phyloP scores from a whole-genome alignment of 2,329 filamentous ascomycete species.

The Aureobasidium namibiae region DNA sequence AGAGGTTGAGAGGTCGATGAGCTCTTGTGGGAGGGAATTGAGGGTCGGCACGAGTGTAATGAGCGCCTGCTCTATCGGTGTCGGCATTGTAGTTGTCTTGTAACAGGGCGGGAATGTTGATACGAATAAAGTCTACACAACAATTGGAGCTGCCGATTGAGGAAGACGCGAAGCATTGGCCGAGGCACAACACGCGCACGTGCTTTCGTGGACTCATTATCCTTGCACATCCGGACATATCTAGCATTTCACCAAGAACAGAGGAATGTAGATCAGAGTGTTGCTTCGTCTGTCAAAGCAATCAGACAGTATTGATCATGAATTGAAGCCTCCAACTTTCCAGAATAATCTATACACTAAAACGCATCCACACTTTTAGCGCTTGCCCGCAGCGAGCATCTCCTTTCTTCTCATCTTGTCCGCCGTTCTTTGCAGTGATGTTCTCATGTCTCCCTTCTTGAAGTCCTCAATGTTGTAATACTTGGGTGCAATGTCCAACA shows the following conservation, averaged over 20 bases:
- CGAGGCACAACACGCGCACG: conserved; percentile 2
- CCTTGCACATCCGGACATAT: neutral
- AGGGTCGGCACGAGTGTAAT: conserved; percentile 67
- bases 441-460: conserved; percentile 76
- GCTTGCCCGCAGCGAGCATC: conserved; percentile 12
- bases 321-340: neutral
- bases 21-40: conserved; percentile 58
- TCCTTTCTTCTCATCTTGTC: conserved; percentile 41
- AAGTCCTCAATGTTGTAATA: conserved; percentile 87
- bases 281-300: neutral
- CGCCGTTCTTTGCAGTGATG: conserved; percentile 46
- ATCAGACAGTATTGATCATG: neutral
- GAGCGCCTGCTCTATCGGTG: conserved; percentile 64
- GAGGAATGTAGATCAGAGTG: neutral
- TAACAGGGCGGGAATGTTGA: neutral
- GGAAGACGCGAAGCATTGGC: neutral
- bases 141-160: neutral
- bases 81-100: conserved; percentile 49
- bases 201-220: neutral
- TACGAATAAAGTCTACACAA: neutral
- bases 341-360: neutral
- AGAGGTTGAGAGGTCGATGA: conserved; percentile 63
- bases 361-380: neutral
- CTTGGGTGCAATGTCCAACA: conserved; percentile 86
- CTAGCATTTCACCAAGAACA: neutral